Conservation (phyloP, 2,329 filamentous ascomycete genomes). For the Didymella sp. region DNA sequence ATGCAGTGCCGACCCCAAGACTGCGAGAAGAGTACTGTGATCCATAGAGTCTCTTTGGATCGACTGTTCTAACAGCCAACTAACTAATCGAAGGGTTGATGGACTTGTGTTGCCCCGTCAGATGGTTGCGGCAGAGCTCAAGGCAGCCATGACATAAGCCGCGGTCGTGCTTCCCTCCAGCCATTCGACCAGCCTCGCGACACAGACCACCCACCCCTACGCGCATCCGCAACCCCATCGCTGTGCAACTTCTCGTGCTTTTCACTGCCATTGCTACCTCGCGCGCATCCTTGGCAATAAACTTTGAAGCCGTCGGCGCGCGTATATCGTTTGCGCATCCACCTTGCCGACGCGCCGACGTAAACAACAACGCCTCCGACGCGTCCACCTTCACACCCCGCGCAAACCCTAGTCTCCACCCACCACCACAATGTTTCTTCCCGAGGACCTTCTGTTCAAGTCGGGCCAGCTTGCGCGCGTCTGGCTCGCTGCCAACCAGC, state of each 20-base stretch:
- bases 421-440: conserved; percentile 83
- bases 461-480: conserved; percentile 95
- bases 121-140: conserved; percentile 8
- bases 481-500: conserved; percentile 97
- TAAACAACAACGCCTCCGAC: conserved; percentile 39
- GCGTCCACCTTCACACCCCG: conserved; percentile 28
- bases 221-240: conserved; percentile 35
- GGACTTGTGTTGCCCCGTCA: not conserved
- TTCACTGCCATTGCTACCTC: conserved; percentile 34
- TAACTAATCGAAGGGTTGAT: not conserved
- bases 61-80: not conserved
- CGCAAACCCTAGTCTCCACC: conserved; percentile 17
- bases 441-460: conserved; percentile 93
- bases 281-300: conserved; percentile 28
- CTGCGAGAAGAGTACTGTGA: not conserved
- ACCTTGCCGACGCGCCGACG: conserved; percentile 41
- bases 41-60: no score
- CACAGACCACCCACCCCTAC: conserved; percentile 28
- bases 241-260: conserved; percentile 21
- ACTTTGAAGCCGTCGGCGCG: conserved; percentile 31
- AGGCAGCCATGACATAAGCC: conserved; percentile 16
- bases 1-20: not conserved
- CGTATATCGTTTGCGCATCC: conserved; percentile 33
- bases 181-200: conserved; percentile 19
- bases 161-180: conserved; percentile 14